Conservation (phyloP, 257 asterid genomes). For the Solanum pinnatisectum region DNA sequence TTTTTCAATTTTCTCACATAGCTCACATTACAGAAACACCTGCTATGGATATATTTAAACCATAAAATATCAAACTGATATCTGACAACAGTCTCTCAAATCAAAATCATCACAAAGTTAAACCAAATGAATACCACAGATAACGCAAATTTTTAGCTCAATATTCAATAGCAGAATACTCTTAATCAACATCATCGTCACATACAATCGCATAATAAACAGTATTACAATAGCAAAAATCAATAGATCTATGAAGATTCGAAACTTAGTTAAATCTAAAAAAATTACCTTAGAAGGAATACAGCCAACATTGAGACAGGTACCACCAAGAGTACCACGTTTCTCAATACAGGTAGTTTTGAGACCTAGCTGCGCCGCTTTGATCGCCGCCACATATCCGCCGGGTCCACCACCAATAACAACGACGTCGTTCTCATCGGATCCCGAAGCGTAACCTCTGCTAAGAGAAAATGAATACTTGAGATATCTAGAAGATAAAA, state of each 20-base stretch:
- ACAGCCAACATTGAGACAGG: conserved; percentile 97
- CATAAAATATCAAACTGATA: neutral
- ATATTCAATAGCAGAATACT: neutral
- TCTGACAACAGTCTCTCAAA: neutral
- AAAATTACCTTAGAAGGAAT: conserved; percentile 83
- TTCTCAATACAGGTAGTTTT: conserved; percentile 96
- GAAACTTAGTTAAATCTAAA: neutral
- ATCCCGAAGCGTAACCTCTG: conserved; percentile 16
- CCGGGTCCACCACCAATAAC: conserved; percentile 97
- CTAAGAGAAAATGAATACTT: conserved; percentile 2
- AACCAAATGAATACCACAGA: neutral
- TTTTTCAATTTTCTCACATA: neutral
- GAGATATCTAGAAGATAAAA: neutral
- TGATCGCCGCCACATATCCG: conserved; percentile 95
- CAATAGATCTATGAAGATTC: neutral
- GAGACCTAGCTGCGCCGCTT: conserved; percentile 95
- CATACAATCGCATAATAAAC: neutral
- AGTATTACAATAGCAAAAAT: neutral
- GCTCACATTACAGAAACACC: neutral
- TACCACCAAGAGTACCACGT: conserved; percentile 93
- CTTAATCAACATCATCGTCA: neutral
- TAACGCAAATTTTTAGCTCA: neutral
- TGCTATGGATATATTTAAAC: neutral
- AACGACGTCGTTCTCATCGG: conserved; percentile 75
- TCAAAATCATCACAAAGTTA: neutral